These are phyloP conservation scores for Grosmannia huntii DNA, from an alignment of 2,329 filamentous ascomycete species.

Conservation along the genomic window DNA sequence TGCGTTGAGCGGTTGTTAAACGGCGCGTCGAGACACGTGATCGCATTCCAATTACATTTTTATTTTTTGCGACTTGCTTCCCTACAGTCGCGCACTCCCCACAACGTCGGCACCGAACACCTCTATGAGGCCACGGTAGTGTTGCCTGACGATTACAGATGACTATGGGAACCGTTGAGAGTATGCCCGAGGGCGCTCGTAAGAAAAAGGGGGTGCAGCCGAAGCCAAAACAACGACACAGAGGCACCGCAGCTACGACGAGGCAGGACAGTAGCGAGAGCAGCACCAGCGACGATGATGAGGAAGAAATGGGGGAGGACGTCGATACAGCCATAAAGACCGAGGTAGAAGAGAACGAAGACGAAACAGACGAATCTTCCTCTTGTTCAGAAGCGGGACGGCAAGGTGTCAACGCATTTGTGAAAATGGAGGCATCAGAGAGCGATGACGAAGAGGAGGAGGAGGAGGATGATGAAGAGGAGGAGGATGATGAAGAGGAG, in stretches of 20 bases:
- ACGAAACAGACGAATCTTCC: not conserved
- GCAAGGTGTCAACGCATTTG: not conserved
- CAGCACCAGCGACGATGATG: not conserved
- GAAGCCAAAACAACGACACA: not conserved
- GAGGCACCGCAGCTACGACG: not conserved
- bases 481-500: not conserved
- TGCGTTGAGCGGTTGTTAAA: not conserved
- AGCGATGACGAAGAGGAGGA: not conserved
- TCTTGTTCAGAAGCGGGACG: not conserved
- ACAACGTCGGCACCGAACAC: not conserved
- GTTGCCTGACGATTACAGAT: not conserved
- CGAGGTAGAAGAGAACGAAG: not conserved
- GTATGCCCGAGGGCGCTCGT: not conserved
- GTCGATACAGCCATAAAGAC: not conserved
- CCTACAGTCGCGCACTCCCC: not conserved
- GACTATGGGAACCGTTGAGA: not conserved
- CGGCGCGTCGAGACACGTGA: not conserved
- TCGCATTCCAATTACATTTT: not conserved
- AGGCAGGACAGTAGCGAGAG: not conserved
- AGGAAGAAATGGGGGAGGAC: not conserved
- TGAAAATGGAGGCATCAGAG: not conserved
- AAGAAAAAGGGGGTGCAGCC: not conserved
- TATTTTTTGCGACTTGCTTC: not conserved
- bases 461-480: not conserved
- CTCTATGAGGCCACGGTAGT: not conserved